Conservation (phyloP, 2,329 filamentous ascomycete genomes). For the Lachnellula arida region DNA sequence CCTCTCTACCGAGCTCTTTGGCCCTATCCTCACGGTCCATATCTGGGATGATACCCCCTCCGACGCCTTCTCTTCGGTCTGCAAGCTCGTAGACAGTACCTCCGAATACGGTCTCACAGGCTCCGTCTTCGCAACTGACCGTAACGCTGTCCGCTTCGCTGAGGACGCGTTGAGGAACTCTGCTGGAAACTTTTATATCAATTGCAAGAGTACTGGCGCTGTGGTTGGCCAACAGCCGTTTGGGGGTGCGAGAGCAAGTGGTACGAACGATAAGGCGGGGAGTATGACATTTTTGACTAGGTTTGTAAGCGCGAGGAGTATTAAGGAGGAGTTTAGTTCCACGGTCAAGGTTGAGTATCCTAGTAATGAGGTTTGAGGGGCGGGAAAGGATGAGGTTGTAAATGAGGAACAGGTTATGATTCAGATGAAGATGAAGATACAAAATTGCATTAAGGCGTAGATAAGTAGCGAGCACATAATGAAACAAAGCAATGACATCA, state of each 20-base stretch:
- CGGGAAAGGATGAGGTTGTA: neutral
- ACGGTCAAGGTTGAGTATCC: constrained; percentile 62
- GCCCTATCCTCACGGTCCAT: constrained; percentile 68
- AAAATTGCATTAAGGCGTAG: no score
- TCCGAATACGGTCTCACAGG: constrained; percentile 77
- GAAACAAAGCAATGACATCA: no score
- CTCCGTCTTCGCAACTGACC: constrained; percentile 67
- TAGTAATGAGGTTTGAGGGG: constrained; percentile 54
- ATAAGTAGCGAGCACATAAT: no score
- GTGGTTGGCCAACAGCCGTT: constrained; percentile 72
- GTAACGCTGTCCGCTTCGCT: constrained; percentile 59
- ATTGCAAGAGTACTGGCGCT: constrained; percentile 74
- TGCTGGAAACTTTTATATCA: constrained; percentile 82
- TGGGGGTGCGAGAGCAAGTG: constrained; percentile 62
- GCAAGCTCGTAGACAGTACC: constrained; percentile 63
- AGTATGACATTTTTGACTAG: constrained; percentile 58
- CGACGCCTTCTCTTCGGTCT: constrained; percentile 53
- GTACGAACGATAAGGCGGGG: constrained; percentile 71
- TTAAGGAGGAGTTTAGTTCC: constrained; percentile 71
- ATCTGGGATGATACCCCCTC: constrained; percentile 67
- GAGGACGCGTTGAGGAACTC: constrained; percentile 68
- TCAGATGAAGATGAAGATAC: no score
- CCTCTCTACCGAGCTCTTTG: constrained; percentile 76
- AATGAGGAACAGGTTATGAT: no score
- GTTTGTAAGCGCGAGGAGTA: constrained; percentile 62